Base-by-base conservation (phyloP, 2,329 filamentous ascomycete genomes). In the Metarhizium anisopliae region DNA sequence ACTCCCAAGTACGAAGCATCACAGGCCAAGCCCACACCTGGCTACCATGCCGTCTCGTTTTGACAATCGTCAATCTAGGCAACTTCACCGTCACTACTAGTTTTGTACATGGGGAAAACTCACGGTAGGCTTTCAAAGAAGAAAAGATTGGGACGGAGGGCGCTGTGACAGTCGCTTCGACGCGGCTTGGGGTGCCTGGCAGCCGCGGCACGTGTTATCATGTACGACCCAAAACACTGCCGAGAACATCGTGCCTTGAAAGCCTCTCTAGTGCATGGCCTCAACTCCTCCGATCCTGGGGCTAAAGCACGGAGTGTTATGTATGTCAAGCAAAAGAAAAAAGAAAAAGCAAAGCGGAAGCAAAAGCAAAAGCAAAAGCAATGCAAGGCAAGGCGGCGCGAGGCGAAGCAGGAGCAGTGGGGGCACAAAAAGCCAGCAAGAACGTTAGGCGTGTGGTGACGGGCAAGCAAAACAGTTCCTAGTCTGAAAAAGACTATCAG, bases 321-420 rank as follows among this genome's bases (percentile, higher is more conserved):
- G 30, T 35, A 56, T n/a, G 43, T 42, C 38, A 52, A 38, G 54
- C 49, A 52, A 51, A 50, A 55, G 47, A 40, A 52, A 14, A 30
- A 52, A 42, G 52, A 50, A 51, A 49, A 52, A 51, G 47, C 35
- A 52, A 57, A 47, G 53, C 50, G 40, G 25, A 42, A 32, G 55
- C 52, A 43, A 29, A 43, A 52, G 50, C 52, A 43, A 29, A 43
- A 52, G 50, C 53, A 54, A 47, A 54, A 51, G 56, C 51, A 53
- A 29, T n/a, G 50, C 54, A 55, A 38, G 29, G 51, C 51, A 55
- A 55, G 52, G 56, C 56, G 54, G 35, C 45, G 47, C 51, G 52
- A 50, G 32, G 45, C 40, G 52, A 52, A 32, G 45, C 40, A 38
- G 55, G 52, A 60, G 45, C 45, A 25, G 25, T 30, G 45, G 45